Percentiles rank a stretch among this genome's conserved stretches.
Conservation (phyloP, 176 grass and related monocot genomes). For the Stipa capillata region DNA sequence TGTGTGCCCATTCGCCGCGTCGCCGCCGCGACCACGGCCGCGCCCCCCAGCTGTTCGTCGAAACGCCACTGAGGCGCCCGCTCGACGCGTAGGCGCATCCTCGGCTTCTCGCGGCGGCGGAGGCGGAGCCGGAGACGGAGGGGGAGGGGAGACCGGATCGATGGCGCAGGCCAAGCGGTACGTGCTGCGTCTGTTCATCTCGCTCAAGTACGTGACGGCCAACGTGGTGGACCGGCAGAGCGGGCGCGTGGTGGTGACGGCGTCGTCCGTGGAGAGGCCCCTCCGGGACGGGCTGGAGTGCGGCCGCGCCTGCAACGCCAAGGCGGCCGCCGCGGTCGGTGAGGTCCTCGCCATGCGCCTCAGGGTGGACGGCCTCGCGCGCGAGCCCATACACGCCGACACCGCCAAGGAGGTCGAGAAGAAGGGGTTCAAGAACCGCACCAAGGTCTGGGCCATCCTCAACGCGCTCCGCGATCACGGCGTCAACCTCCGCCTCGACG, state of each 20-base stretch:
- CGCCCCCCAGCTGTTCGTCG: slow-evolving; percentile 19
- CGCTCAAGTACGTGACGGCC: slow-evolving; percentile 94
- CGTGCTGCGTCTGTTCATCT: slow-evolving; percentile 92
- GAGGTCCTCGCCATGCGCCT: slow-evolving; percentile 90
- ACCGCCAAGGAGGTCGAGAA: slow-evolving; percentile 75
- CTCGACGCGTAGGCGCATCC: neutral
- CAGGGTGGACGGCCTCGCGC: slow-evolving; percentile 66
- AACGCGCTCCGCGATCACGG: slow-evolving; percentile 52
- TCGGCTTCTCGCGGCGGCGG: neutral
- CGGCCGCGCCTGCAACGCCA: slow-evolving; percentile 79
- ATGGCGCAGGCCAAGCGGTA: slow-evolving; percentile 60
- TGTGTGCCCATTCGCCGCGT: too few relatives aligned
- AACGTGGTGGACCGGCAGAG: slow-evolving; percentile 81
- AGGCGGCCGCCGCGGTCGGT: slow-evolving; percentile 64
- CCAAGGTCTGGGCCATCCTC: slow-evolving; percentile 80
- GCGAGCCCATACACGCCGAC: slow-evolving; percentile 60
- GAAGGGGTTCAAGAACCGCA: slow-evolving; percentile 82
- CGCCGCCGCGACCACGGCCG: too few relatives aligned
- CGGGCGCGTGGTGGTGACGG: slow-evolving; percentile 59
- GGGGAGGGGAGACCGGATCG: too few relatives aligned
- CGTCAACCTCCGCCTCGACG: slow-evolving; percentile 56
- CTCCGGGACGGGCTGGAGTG: slow-evolving; percentile 61
- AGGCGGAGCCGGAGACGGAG: too few relatives aligned
- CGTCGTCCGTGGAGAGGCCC: slow-evolving; percentile 75
- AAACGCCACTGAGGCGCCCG: slow-evolving; percentile 8